These are phyloP conservation scores for Escallonia herrerae DNA, from an alignment of 129 eudicot genomes.

Conservation along the genomic window DNA sequence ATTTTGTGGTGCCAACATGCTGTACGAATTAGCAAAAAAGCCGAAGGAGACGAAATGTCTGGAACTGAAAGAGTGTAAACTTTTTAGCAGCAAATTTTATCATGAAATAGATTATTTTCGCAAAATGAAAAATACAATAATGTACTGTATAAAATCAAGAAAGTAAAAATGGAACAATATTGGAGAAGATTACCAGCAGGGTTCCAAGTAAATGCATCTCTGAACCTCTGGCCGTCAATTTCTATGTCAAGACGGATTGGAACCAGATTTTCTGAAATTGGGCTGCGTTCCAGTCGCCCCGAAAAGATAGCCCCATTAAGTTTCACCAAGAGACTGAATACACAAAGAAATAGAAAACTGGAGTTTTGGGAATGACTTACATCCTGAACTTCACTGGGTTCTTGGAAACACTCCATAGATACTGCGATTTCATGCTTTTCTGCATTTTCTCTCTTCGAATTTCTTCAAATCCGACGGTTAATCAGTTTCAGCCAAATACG, in stretches of 20 bases:
- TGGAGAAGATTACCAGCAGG: conserved; percentile 50
- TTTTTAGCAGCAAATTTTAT: no score
- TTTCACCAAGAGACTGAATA: not conserved
- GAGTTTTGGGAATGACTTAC: conserved; percentile 25
- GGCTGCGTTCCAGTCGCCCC: conserved; percentile 36
- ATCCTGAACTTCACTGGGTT: conserved; percentile 82
- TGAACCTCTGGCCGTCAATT: conserved; percentile 71
- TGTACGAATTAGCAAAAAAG: no score
- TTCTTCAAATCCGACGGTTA: no score
- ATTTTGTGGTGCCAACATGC: no score
- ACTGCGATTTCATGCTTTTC: conserved; percentile 51
- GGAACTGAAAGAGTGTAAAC: no score
- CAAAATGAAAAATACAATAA: no score
- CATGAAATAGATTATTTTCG: no score
- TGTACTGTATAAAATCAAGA: no score
- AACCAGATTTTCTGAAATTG: conserved; percentile 80
- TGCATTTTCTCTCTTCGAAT: not conserved
- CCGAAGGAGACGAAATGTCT: no score
- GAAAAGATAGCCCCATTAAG: not conserved
- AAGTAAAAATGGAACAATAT: no score
- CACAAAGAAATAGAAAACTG: not conserved
- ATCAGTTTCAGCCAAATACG: no score
- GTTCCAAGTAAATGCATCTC: conserved; percentile 90
- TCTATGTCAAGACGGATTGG: conserved; percentile 89
- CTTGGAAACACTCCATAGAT: conserved; percentile 45